Conservation (phyloP, 116 monocot species). For the Zostera marina region DNA sequence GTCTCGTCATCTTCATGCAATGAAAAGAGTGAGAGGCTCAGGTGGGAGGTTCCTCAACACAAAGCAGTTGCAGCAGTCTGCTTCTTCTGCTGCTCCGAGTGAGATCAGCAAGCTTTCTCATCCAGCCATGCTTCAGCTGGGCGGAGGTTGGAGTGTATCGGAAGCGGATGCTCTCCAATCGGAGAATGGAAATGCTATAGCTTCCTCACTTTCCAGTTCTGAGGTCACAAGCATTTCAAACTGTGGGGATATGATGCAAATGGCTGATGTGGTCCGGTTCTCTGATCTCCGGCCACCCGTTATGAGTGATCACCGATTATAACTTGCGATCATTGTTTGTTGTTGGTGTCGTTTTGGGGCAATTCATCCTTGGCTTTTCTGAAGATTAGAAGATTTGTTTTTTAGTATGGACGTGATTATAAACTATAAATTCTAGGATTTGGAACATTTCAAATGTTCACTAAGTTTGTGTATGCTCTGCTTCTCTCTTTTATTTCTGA, state of each 20-base stretch:
- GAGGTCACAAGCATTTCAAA: conserved; percentile 12
- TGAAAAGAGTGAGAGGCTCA: conserved; percentile 54
- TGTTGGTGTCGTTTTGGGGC: conserved; percentile 15
- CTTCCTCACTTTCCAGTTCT: conserved; percentile 5
- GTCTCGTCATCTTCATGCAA: conserved; percentile 64
- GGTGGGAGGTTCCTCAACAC: conserved; percentile 74
- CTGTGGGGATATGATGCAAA: conserved; percentile 11
- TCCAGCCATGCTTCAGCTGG: conserved; percentile 11
- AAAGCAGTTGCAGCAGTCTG: conserved; percentile 17
- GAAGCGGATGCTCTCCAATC: conserved; percentile 4
- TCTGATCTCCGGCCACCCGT: conserved; percentile 22
- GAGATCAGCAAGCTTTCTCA: not conserved
- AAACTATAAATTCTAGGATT: not conserved
- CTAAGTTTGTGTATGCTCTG: not conserved
- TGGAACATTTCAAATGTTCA: conserved; percentile 1
- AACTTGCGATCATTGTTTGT: not conserved
- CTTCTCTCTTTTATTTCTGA: no score
- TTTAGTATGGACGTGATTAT: not conserved
- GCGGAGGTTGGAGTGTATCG: conserved; percentile 9
- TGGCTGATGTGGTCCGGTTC: conserved; percentile 19
- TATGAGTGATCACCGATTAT: conserved; percentile 30
- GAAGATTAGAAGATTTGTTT: not conserved
- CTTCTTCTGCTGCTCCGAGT: not conserved
- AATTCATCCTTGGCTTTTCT: conserved; percentile 60
- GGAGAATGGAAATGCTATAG: conserved; percentile 5